phyloP scores from a whole-genome alignment of 2,329 filamentous ascomycete genomes.

The Raffaelea deltoideospora region DNA sequence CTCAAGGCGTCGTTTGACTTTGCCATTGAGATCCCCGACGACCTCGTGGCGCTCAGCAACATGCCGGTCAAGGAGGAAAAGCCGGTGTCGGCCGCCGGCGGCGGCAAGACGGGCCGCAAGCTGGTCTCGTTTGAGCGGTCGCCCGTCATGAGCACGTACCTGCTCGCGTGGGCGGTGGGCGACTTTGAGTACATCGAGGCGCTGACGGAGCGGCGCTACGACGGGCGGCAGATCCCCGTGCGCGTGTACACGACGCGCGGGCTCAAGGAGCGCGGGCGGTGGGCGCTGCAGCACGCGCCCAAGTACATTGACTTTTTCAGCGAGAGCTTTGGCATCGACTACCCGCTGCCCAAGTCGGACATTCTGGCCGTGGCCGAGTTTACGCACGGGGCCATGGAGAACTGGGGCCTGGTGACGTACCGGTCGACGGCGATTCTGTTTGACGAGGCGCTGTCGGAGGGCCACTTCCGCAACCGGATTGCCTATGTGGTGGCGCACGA shows the following conservation, averaged over 20 bases:
- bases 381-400: conserved; percentile 79
- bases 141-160: conserved; percentile 82
- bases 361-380: conserved; percentile 88
- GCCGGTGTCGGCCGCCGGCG: conserved; percentile 27
- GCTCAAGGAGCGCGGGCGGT: conserved; percentile 82
- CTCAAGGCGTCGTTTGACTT: conserved; percentile 95
- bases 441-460: conserved; percentile 81
- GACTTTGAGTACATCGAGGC: conserved; percentile 96
- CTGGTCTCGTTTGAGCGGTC: conserved; percentile 67
- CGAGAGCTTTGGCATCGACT: conserved; percentile 84
- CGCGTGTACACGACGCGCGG: conserved; percentile 91
- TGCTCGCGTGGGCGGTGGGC: conserved; percentile 85
- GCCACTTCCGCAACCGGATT: conserved; percentile 80
- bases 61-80: conserved; percentile 73
- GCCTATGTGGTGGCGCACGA: conserved; percentile 98
- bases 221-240: conserved; percentile 80
- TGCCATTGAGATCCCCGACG: conserved; percentile 76
- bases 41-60: conserved; percentile 82
- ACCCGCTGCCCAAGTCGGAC: conserved; percentile 84
- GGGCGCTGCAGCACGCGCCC: conserved; percentile 79
- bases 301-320: conserved; percentile 95
- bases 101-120: conserved; percentile 48
- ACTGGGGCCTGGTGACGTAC: conserved; percentile 94
- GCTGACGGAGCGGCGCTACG: conserved; percentile 77
- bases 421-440: conserved; percentile 92